These are phyloP conservation scores for Conticribra weissflogii DNA, from an alignment of 108 stramenopile genomes.

Conservation along the genomic window DNA sequence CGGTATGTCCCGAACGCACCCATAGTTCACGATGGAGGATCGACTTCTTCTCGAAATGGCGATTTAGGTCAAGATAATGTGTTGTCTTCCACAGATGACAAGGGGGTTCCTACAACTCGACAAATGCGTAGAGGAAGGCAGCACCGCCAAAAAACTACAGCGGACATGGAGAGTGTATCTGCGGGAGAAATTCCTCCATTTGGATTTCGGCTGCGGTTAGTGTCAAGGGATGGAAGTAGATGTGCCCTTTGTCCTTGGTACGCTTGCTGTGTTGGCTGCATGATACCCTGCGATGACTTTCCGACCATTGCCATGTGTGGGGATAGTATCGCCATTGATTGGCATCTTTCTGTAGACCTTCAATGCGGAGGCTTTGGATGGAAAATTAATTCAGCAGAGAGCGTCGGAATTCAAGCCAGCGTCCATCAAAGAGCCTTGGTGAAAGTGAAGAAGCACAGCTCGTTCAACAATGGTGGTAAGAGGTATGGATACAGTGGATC, in stretches of 20 bases:
- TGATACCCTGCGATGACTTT: constrained; percentile 80
- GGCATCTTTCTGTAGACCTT: constrained; percentile 87
- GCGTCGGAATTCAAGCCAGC: constrained; percentile 23
- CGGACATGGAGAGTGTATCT: constrained; percentile 75
- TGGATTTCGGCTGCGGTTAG: constrained; percentile 82
- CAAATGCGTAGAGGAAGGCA: constrained; percentile 46
- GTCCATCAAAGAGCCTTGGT: constrained; percentile 40
- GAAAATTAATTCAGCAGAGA: constrained; percentile 48
- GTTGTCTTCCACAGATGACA: background rate
- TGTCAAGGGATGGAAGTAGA: constrained; percentile 77
- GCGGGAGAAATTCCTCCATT: constrained; percentile 79
- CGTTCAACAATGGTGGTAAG: constrained; percentile 54
- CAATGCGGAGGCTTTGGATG: constrained; percentile 77
- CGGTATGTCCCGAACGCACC: constrained; percentile 64
- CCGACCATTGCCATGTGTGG: constrained; percentile 79
- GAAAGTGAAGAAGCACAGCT: constrained; percentile 68
- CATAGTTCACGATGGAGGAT: constrained; percentile 29
- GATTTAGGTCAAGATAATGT: background rate
- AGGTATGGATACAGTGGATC: constrained; percentile 65
- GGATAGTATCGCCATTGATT: constrained; percentile 86
- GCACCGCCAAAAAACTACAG: constrained; percentile 54
- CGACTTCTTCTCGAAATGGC: background rate
- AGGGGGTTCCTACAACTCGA: constrained; percentile 14
- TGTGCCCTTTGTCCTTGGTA: constrained; percentile 87
- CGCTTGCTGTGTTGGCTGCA: constrained; percentile 86